Conservation (phyloP, 202 grass and related monocot genomes). For the Panicum hallii region DNA sequence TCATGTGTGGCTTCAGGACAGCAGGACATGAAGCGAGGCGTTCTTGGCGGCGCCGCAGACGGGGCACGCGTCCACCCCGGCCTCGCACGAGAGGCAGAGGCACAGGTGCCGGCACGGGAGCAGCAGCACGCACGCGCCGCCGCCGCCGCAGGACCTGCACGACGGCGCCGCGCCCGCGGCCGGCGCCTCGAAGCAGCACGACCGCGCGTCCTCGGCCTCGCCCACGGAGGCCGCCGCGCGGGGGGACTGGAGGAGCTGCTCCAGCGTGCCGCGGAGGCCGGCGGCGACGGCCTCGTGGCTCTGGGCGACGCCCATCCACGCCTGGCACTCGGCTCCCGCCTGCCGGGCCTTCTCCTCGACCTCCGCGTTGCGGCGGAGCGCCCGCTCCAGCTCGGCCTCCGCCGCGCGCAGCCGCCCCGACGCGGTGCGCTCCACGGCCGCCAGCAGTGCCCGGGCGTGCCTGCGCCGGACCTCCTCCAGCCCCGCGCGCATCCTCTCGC, state of each 20-base stretch:
- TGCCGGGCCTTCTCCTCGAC: slow-evolving; percentile 55
- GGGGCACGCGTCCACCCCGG: slow-evolving; percentile 45
- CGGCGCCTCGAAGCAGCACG: slow-evolving; percentile 30
- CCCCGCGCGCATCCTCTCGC: slow-evolving; percentile 49
- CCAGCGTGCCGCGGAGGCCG: slow-evolving; percentile 48
- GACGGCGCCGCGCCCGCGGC: not conserved
- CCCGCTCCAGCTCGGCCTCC: slow-evolving; percentile 50
- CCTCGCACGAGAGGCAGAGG: slow-evolving; percentile 60
- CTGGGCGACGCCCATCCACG: slow-evolving; percentile 64
- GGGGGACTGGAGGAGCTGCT: slow-evolving; percentile 30
- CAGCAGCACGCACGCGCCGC: slow-evolving; percentile 51
- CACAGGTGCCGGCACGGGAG: slow-evolving; percentile 67
- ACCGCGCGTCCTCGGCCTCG: slow-evolving; percentile 51
- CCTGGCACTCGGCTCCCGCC: slow-evolving; percentile 52
- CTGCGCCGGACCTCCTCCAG: slow-evolving; percentile 53
- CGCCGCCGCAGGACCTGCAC: slow-evolving; percentile 51
- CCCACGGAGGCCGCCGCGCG: not conserved
- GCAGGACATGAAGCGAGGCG: slow-evolving; percentile 49
- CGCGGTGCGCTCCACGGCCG: slow-evolving; percentile 35
- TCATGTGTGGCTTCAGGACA: not conserved
- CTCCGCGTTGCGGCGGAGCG: slow-evolving; percentile 47
- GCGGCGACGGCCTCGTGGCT: slow-evolving; percentile 57
- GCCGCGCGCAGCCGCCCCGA: slow-evolving; percentile 28
- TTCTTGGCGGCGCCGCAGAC: slow-evolving; percentile 60
- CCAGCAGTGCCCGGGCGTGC: slow-evolving; percentile 41